Evolutionary conservation across 2,329 filamentous ascomycete genomes (phyloP).

Genomic region (Celoporthe dispersa): DNA sequence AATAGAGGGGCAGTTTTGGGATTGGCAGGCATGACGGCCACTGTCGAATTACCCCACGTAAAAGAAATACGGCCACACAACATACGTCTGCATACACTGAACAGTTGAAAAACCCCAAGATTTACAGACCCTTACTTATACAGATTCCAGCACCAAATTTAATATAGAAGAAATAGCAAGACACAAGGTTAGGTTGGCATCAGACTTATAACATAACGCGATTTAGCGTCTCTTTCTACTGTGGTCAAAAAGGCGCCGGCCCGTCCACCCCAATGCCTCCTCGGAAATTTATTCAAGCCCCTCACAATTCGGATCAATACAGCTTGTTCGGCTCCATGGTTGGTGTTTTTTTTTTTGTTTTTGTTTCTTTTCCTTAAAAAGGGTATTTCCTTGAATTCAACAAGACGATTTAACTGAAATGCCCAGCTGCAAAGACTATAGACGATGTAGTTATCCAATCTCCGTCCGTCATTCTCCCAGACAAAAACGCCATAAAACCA

Average conservation of each 20-base stretch:
- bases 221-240: no score
- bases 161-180: background rate
- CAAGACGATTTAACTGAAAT: background rate
- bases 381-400: no score
- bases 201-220: no score
- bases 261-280: background rate
- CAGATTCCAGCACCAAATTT: background rate
- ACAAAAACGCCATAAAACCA: slow-evolving; percentile 4
- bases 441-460: slow-evolving; percentile 1
- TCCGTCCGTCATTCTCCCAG: background rate
- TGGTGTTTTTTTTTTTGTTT: background rate
- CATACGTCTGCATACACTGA: background rate
- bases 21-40: background rate
- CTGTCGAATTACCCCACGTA: background rate
- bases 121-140: background rate
- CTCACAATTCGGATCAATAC: background rate
- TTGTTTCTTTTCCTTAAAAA: no score
- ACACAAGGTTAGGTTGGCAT: background rate
- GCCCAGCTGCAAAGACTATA: background rate
- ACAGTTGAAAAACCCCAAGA: background rate
- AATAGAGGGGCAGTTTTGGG: background rate
- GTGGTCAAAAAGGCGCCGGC: no score
- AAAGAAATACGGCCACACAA: background rate
- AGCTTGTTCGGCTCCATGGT: background rate
- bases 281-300: background rate